Percentiles rank a stretch among this genome's conserved stretches.
Conservation (phyloP, 129 eudicot genomes). For the Centaurea solstitialis region DNA sequence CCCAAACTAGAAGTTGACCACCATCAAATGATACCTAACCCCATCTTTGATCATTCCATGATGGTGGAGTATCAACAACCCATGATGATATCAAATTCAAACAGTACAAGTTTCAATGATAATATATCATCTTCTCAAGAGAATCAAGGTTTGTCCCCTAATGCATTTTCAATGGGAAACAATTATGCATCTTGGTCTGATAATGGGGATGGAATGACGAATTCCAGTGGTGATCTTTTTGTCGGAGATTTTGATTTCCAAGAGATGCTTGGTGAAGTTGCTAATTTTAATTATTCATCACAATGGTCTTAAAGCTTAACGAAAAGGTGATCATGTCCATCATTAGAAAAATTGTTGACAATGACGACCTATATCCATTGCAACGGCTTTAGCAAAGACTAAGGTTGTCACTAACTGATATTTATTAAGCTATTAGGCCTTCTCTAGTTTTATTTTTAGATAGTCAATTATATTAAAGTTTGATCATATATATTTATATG, state of each 20-base stretch:
- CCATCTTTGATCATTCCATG: conserved; percentile 14
- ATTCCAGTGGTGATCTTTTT: conserved; percentile 2
- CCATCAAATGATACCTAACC: conserved; percentile 1
- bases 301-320: conserved; percentile 7
- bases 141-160: conserved; percentile 4
- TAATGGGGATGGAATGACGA: conserved; percentile 18
- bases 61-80: neutral
- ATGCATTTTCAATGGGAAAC: neutral
- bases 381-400: neutral
- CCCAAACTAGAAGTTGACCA: conserved; percentile 21
- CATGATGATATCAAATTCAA: neutral
- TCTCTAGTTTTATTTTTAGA: conserved; percentile 2
- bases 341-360: neutral
- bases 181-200: conserved; percentile 25
- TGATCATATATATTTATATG: neutral
- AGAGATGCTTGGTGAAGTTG: conserved; percentile 32
- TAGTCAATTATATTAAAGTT: neutral
- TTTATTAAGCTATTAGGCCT: neutral
- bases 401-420: neutral
- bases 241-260: conserved; percentile 11
- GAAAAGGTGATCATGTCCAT: neutral
- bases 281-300: conserved; percentile 20
- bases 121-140: conserved; percentile 10
- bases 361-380: neutral
- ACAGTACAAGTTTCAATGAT: neutral